Evolutionary conservation across 371 early-diverging fungal genomes (phyloP).

Genomic region (Apophysomyces elegans): DNA sequence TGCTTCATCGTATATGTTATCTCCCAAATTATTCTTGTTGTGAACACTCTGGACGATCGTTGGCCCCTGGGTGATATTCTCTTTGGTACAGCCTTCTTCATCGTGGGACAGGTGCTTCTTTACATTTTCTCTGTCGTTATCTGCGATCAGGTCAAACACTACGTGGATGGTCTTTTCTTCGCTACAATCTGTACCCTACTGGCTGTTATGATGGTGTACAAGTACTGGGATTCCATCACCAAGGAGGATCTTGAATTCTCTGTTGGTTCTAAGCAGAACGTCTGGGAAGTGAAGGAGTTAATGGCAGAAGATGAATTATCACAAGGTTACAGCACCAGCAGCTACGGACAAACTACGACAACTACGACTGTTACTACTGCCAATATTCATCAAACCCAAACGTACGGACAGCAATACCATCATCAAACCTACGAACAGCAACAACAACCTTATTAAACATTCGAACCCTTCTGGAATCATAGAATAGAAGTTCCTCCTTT

Average conservation of each 20-base stretch:
- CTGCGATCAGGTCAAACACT: constrained; percentile 90
- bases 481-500: constrained; percentile 6
- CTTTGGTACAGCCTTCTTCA: constrained; percentile 87
- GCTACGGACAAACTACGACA: constrained; percentile 19
- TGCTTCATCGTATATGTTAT: constrained; percentile 86
- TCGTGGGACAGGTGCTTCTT: constrained; percentile 82
- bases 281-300: constrained; percentile 93
- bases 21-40: constrained; percentile 91
- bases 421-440: constrained; percentile 6
- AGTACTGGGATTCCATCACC: constrained; percentile 98
- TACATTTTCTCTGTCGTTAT: constrained; percentile 79
- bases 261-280: constrained; percentile 87
- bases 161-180: constrained; percentile 97
- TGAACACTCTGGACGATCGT: constrained; percentile 92
- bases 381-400: neutral
- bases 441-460: neutral
- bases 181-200: constrained; percentile 90
- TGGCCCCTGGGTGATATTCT: constrained; percentile 96
- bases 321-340: constrained; percentile 16
- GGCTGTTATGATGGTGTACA: constrained; percentile 98
- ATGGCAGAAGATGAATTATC: constrained; percentile 60
- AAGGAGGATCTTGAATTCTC: constrained; percentile 98
- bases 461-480: neutral
- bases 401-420: constrained; percentile 5
- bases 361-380: neutral